Conservation (phyloP, 352 stramenopile genomes). For the Phytopythium sindhum region DNA sequence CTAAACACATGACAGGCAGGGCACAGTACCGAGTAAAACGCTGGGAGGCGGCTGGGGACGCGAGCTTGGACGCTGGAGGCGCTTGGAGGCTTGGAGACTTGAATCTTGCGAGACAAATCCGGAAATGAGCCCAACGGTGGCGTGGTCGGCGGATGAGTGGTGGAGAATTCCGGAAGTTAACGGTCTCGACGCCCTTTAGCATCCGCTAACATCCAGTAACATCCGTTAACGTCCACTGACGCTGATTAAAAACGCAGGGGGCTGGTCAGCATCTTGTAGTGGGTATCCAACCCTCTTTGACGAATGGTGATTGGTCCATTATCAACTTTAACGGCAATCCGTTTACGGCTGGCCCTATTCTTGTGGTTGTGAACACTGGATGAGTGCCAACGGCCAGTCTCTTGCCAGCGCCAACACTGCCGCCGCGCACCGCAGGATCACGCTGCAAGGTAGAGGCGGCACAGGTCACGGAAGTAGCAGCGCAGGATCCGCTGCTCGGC, state of each 20-base stretch:
- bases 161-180: conserved; percentile 8
- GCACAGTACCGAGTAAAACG: conserved; percentile 8
- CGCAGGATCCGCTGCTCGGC: conserved; percentile 76
- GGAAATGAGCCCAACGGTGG: conserved; percentile 4
- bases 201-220: not conserved
- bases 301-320: conserved; percentile 1
- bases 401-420: conserved; percentile 12
- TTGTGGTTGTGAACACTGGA: not conserved
- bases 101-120: conserved; percentile 13
- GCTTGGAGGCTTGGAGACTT: conserved; percentile 5
- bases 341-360: not conserved
- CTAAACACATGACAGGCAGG: not conserved
- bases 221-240: not conserved
- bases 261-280: too few relatives aligned
- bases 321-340: too few relatives aligned
- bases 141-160: not conserved
- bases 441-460: conserved; percentile 47
- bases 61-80: not conserved
- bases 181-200: not conserved
- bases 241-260: not conserved
- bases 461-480: conserved; percentile 80
- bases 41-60: not conserved
- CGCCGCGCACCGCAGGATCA: not conserved
- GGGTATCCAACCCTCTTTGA: not conserved
- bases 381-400: not conserved